Conservation (phyloP, 106 monocot genomes). For the Dioscorea dumetorum region DNA sequence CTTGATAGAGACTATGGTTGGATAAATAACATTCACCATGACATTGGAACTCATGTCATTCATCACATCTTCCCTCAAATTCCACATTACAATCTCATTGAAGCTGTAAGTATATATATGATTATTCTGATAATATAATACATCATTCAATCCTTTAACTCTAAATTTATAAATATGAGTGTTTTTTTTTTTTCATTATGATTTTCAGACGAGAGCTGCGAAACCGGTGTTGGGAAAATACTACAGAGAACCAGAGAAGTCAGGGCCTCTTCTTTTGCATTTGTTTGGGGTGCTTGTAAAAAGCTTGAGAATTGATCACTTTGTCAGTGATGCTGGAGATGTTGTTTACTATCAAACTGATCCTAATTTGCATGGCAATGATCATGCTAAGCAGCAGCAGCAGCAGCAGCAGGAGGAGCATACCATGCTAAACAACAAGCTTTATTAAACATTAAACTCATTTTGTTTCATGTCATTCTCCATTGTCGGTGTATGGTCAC, state of each 20-base stretch:
- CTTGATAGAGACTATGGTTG: constrained; percentile 70
- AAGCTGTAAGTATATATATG: constrained; percentile 64
- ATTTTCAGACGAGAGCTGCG: constrained; percentile 51
- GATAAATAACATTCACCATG: constrained; percentile 77
- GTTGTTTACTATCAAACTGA: constrained; percentile 66
- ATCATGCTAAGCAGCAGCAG: too few relatives aligned
- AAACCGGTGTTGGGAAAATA: constrained; percentile 67
- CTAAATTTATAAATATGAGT: too few relatives aligned
- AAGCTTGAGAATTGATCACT: constrained; percentile 51
- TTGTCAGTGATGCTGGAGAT: constrained; percentile 53
- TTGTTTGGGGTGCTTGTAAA: constrained; percentile 25
- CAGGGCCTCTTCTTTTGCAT: constrained; percentile 61
- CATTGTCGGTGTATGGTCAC: too few relatives aligned
- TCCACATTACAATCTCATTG: constrained; percentile 70
- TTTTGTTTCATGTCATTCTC: too few relatives aligned
- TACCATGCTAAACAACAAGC: too few relatives aligned
- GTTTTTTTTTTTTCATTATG: too few relatives aligned
- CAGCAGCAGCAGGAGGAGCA: too few relatives aligned
- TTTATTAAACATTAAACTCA: too few relatives aligned
- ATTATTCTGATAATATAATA: too few relatives aligned
- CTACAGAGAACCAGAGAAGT: constrained; percentile 57
- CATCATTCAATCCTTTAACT: too few relatives aligned
- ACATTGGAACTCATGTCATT: constrained; percentile 78
- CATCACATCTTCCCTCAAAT: constrained; percentile 87
- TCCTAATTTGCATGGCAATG: constrained; percentile 3